phyloP scores from a whole-genome alignment of 768 basidiomycete species.

The Boletus reticulatus region DNA sequence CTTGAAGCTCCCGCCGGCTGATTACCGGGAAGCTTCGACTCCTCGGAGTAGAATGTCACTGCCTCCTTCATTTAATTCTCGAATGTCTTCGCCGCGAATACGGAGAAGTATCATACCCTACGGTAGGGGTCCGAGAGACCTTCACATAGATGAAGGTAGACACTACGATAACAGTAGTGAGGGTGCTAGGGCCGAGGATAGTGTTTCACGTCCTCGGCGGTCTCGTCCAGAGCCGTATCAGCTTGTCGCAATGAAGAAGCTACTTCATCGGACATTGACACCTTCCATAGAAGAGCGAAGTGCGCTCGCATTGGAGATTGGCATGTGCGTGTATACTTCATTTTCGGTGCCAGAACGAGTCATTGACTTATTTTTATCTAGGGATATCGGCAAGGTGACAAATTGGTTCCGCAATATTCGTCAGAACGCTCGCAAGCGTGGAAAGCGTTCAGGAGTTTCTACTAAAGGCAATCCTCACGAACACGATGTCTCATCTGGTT shows the following conservation, averaged over 20 bases:
- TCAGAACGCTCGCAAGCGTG: constrained; percentile 75
- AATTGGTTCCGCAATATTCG: constrained; percentile 88
- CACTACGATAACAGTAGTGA: constrained; percentile 24
- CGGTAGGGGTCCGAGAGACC: constrained; percentile 25
- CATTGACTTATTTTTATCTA: constrained; percentile 24
- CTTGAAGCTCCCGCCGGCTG: constrained; percentile 12
- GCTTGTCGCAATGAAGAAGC: constrained; percentile 68
- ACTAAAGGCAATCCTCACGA: constrained; percentile 43
- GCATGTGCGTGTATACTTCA: constrained; percentile 52
- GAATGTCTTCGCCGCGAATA: constrained; percentile 28
- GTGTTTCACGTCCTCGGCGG: constrained; percentile 57
- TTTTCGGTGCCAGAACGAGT: not conserved
- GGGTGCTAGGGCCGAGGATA: constrained; percentile 22
- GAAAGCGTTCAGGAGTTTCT: constrained; percentile 44
- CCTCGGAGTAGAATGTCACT: constrained; percentile 32
- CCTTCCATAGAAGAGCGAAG: constrained; percentile 81
- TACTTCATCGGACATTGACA: constrained; percentile 64
- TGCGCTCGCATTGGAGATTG: constrained; percentile 70
- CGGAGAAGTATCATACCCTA: constrained; percentile 29
- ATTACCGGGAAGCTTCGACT: constrained; percentile 17
- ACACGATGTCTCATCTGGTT: constrained; percentile 51
- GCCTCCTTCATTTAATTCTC: constrained; percentile 28
- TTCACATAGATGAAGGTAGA: constrained; percentile 25
- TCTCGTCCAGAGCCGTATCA: constrained; percentile 80
- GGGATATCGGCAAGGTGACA: constrained; percentile 82